A percentile compares a stretch with the other conserved stretches of the same genome.
Conservation (phyloP, 2,329 filamentous ascomycete genomes). For the Teratosphaeria zuluensis region DNA sequence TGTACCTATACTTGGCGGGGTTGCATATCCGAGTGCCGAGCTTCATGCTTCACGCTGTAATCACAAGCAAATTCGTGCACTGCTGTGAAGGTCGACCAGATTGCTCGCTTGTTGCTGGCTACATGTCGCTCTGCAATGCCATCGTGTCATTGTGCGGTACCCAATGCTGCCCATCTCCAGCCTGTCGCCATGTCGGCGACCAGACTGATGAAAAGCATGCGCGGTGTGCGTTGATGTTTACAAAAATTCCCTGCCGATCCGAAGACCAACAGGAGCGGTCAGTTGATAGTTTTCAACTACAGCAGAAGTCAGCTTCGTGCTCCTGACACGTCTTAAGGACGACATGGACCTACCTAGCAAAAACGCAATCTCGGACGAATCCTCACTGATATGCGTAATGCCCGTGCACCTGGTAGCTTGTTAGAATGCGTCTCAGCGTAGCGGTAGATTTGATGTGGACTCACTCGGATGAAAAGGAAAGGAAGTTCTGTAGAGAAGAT, state of each 20-base stretch:
- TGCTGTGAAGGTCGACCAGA: no score
- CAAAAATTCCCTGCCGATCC: constrained; percentile 75
- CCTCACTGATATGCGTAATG: constrained; percentile 77
- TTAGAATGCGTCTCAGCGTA: neutral
- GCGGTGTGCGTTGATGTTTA: constrained; percentile 9
- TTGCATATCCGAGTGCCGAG: neutral
- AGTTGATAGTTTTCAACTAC: constrained; percentile 66
- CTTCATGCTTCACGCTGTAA: neutral
- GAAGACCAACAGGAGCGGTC: constrained; percentile 65
- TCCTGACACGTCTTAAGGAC: neutral
- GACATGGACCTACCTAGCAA: constrained; percentile 53
- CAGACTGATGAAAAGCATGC: constrained; percentile 1
- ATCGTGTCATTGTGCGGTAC: neutral
- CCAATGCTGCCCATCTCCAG: constrained; percentile 1
- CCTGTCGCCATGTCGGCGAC: neutral
- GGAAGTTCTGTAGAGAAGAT: neutral
- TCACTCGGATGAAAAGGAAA: neutral
- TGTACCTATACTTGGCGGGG: neutral
- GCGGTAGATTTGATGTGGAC: neutral
- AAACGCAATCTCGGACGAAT: constrained; percentile 79
- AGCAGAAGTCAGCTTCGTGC: neutral
- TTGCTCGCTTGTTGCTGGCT: neutral
- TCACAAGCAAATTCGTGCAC: no score
- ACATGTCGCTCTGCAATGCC: neutral
- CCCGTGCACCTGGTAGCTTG: constrained; percentile 37